A percentile compares a stretch with the other conserved stretches of the same genome.
These are phyloP conservation scores for Nidula microcarpa DNA, from an alignment of 768 basidiomycete genomes.

Conservation along the genomic window DNA sequence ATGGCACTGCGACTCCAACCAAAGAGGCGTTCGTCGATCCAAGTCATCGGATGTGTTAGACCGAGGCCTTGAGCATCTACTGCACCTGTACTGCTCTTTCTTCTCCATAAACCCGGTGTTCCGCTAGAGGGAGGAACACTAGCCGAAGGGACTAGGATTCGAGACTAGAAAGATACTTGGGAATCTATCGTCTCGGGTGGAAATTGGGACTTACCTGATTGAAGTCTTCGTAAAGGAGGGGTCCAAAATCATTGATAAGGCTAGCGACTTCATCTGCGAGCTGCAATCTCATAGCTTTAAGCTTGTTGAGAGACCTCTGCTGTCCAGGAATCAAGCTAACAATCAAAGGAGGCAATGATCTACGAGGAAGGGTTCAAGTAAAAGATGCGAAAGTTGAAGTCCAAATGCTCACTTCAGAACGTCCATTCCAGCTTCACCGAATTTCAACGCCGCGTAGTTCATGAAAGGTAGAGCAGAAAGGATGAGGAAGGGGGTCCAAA, in stretches of 20 bases:
- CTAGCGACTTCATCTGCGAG: conserved; percentile 84
- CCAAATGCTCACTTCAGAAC: conserved; percentile 75
- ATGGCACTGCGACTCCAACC: conserved; percentile 82
- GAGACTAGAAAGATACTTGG: conserved; percentile 42
- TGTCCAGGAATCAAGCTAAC: conserved; percentile 88
- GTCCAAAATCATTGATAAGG: conserved; percentile 85
- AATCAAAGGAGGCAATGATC: conserved; percentile 87
- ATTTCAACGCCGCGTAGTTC: conserved; percentile 92
- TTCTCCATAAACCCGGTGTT: conserved; percentile 69
- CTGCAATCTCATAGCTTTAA: conserved; percentile 69
- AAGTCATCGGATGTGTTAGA: conserved; percentile 89
- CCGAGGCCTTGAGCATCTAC: conserved; percentile 85
- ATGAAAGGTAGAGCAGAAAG: conserved; percentile 77
- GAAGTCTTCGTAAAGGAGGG: conserved; percentile 84
- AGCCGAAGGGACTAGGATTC: conserved; percentile 81
- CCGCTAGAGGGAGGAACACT: conserved; percentile 79
- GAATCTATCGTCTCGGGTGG: conserved; percentile 5
- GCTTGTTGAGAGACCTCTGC: conserved; percentile 70
- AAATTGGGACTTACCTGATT: conserved; percentile 50
- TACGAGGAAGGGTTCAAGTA: conserved; percentile 24
- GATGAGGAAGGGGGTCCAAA: conserved; percentile 78
- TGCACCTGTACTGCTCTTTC: conserved; percentile 78
- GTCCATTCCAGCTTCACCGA: conserved; percentile 97
- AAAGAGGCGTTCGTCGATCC: conserved; percentile 92
- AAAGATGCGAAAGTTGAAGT: background rate